These are phyloP conservation scores for Cryptococcus sp. DNA, from an alignment of 1,284 basidiomycete species.

Conservation along the genomic window DNA sequence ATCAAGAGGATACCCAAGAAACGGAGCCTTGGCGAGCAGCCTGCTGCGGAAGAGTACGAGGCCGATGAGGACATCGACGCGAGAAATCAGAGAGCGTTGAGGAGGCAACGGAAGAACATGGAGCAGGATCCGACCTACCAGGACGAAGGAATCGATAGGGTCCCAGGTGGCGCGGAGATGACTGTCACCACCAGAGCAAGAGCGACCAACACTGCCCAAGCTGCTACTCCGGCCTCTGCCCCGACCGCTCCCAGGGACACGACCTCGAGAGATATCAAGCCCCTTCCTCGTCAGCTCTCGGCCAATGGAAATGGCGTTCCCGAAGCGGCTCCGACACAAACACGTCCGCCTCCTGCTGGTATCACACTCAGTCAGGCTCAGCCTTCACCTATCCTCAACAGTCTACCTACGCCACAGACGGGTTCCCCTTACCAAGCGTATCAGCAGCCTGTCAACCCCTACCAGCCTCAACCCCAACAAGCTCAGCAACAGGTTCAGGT, in stretches of 20 bases:
- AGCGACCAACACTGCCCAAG: slow-evolving; percentile 2
- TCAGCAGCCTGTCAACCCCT: slow-evolving; percentile 1
- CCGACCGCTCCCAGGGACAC: too few species aligned
- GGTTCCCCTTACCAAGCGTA: slow-evolving; percentile 2
- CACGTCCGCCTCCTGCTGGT: not conserved
- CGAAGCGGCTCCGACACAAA: not conserved
- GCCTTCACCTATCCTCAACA: not conserved
- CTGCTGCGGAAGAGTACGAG: slow-evolving; percentile 36
- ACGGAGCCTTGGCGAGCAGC: slow-evolving; percentile 17
- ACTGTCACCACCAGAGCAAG: slow-evolving; percentile 1
- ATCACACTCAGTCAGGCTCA: not conserved
- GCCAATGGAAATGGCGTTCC: not conserved
- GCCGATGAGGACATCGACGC: slow-evolving; percentile 30
- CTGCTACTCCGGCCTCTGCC: not conserved
- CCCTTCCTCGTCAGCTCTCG: too few species aligned
- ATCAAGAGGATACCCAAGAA: slow-evolving; percentile 28
- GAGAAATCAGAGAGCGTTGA: slow-evolving; percentile 20
- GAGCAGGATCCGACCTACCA: slow-evolving; percentile 29
- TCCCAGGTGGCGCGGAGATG: slow-evolving; percentile 4
- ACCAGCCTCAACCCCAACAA: not conserved
- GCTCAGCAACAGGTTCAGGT: slow-evolving; percentile 1
- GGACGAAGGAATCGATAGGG: slow-evolving; percentile 13
- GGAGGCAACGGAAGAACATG: slow-evolving; percentile 27
- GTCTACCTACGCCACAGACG: slow-evolving; percentile 7
- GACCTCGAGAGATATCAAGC: too few species aligned